Percentiles rank a stretch among this genome's conserved stretches.
phyloP scores from a whole-genome alignment of 345 rosid species.

The Eucalyptus tenuipes region DNA sequence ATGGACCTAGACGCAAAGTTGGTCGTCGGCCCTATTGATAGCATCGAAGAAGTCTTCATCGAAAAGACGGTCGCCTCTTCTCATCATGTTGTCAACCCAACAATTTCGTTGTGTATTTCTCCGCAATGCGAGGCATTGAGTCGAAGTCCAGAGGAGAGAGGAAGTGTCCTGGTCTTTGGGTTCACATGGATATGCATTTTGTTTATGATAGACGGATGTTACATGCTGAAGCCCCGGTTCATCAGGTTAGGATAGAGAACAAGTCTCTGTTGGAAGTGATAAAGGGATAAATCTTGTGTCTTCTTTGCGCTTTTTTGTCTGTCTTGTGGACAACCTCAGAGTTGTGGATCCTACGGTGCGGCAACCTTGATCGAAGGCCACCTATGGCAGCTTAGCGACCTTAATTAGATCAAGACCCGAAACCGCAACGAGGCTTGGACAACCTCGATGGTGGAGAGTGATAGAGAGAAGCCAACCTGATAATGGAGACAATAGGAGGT shows the following conservation, averaged over 20 bases:
- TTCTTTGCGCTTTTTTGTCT: fast-evolving
- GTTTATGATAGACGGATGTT: too few species aligned
- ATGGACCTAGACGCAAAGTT: neutral
- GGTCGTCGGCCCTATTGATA: fast-evolving
- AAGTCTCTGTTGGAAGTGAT: neutral
- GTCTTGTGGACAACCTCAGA: too few species aligned
- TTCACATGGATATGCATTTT: too few species aligned
- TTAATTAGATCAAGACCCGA: too few species aligned
- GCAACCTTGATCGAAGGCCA: too few species aligned
- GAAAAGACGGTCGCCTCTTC: neutral
- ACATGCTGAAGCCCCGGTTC: too few species aligned
- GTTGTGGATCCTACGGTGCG: too few species aligned
- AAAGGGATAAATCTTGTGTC: neutral
- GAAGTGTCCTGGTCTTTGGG: neutral
- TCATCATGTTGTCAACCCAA: neutral
- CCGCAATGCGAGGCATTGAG: neutral
- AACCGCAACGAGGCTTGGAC: too few species aligned
- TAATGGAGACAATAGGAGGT: fast-evolving
- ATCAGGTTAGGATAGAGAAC: neutral
- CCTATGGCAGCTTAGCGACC: too few species aligned
- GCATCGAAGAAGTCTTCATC: neutral
- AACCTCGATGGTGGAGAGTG: too few species aligned
- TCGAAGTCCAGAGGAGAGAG: neutral
- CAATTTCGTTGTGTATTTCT: neutral
- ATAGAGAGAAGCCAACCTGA: too few species aligned